A percentile compares a stretch with the other conserved stretches of the same genome.
Conservation (phyloP, 768 basidiomycete species). For the Glaciozyma antarctica region DNA sequence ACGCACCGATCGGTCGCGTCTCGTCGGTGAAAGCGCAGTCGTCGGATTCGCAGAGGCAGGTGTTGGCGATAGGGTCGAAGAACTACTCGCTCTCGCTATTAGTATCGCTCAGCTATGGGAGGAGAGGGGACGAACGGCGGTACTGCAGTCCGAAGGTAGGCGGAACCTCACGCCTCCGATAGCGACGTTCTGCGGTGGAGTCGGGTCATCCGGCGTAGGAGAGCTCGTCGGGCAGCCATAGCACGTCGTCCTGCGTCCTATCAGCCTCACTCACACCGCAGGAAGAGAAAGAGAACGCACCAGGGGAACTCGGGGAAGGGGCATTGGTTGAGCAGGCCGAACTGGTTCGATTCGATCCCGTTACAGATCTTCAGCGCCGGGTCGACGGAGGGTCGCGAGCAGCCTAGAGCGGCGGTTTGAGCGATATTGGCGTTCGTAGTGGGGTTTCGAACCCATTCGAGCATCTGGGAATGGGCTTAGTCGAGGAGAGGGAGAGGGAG, state of each 20-base stretch:
- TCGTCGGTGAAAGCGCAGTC: conserved; percentile 56
- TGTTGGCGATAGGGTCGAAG: conserved; percentile 64
- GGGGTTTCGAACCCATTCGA: conserved; percentile 65
- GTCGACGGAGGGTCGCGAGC: conserved; percentile 55
- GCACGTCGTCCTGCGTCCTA: conserved; percentile 39
- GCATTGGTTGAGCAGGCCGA: conserved; percentile 43
- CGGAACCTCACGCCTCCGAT: conserved; percentile 40
- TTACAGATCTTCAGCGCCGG: conserved; percentile 60
- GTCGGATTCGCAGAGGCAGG: conserved; percentile 53
- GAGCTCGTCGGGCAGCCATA: conserved; percentile 59
- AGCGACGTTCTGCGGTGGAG: conserved; percentile 53
- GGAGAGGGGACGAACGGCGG: conserved; percentile 3
- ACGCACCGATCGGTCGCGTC: conserved; percentile 26
- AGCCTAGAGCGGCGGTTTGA: conserved; percentile 51
- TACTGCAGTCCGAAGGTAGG: conserved; percentile 52
- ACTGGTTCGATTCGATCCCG: conserved; percentile 61
- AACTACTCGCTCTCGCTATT: too few species aligned
- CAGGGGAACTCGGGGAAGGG: conserved; percentile 30
- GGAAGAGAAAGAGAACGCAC: neutral
- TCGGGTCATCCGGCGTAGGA: conserved; percentile 54
- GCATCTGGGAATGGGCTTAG: conserved; percentile 60
- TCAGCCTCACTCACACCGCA: too few species aligned
- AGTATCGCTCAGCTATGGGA: too few species aligned
- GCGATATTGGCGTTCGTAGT: conserved; percentile 55
- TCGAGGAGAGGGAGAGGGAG: conserved; percentile 36